Conservation (phyloP, 2,329 filamentous ascomycete species). For the Beauveria medogensis region DNA sequence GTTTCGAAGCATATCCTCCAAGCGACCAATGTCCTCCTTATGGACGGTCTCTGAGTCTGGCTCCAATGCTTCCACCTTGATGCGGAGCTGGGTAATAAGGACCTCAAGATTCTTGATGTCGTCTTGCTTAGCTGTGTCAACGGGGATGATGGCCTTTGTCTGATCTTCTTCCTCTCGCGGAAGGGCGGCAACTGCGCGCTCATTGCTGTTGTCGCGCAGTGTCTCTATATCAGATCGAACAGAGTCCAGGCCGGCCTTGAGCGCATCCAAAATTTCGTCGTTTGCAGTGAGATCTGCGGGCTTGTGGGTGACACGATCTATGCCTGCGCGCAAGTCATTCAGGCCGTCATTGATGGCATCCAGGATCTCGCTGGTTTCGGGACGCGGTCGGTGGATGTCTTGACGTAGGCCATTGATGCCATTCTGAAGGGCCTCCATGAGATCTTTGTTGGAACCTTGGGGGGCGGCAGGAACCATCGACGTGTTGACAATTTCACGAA, state of each 20-base stretch:
- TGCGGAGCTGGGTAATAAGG: constrained; percentile 71
- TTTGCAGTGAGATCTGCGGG: constrained; percentile 75
- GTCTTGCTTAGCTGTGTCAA: constrained; percentile 52
- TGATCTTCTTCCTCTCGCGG: constrained; percentile 13
- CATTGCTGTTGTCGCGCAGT: constrained; percentile 49
- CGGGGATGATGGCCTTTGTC: constrained; percentile 25
- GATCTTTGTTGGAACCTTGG: constrained; percentile 48
- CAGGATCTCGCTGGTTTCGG: constrained; percentile 78
- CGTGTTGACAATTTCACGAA: constrained; percentile 69
- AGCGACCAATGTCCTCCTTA: constrained; percentile 46
- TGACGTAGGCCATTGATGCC: constrained; percentile 68
- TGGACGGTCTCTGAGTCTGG: constrained; percentile 28
- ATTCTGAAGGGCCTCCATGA: constrained; percentile 61
- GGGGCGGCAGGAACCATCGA: constrained; percentile 54
- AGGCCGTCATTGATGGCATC: constrained; percentile 87
- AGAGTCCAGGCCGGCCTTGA: constrained; percentile 71
- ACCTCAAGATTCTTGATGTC: constrained; percentile 82
- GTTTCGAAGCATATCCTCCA: constrained; percentile 43
- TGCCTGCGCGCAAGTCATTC: constrained; percentile 64
- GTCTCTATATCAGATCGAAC: constrained; percentile 69
- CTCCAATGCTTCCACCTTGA: constrained; percentile 62
- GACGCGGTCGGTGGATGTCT: constrained; percentile 60
- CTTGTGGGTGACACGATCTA: constrained; percentile 72
- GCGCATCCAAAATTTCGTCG: constrained; percentile 80
- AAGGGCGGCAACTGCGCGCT: constrained; percentile 39